Conservation (phyloP, 208 protist genomes). For the Crithidia sp. region DNA sequence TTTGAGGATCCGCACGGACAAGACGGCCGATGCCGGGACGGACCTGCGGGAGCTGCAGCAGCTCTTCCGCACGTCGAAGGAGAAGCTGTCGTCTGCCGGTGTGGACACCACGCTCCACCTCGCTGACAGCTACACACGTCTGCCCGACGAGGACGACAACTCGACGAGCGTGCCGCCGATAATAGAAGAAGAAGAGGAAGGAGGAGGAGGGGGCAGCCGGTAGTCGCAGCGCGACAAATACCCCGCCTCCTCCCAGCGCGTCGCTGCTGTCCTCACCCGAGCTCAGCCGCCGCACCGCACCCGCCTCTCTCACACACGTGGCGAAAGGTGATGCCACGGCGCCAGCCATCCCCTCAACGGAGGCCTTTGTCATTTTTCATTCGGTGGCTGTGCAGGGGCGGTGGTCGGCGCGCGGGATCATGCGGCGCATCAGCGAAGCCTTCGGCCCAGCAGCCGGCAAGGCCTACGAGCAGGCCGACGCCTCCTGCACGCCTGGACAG, state of each 20-base stretch:
- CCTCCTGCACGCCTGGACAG: slow-evolving; percentile 31
- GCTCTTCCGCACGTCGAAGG: slow-evolving; percentile 43
- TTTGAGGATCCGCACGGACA: slow-evolving; percentile 65
- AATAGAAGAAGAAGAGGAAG: too few species aligned
- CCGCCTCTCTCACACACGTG: slow-evolving; percentile 13
- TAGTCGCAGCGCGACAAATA: not conserved
- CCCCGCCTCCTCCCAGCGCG: not conserved
- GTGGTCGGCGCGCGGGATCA: slow-evolving; percentile 53
- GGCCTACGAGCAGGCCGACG: slow-evolving; percentile 38
- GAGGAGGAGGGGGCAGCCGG: too few species aligned
- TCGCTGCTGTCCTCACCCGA: not conserved
- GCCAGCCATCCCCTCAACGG: slow-evolving; percentile 18
- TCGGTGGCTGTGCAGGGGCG: slow-evolving; percentile 34
- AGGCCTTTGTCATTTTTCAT: slow-evolving; percentile 46
- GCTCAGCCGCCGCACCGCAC: not conserved
- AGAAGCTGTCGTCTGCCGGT: slow-evolving; percentile 17
- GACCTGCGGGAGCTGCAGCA: slow-evolving; percentile 56
- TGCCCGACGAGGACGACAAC: slow-evolving; percentile 26
- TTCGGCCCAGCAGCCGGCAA: slow-evolving; percentile 36
- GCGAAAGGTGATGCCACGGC: slow-evolving; percentile 28
- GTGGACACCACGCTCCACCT: slow-evolving; percentile 27
- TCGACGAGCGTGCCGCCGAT: not conserved
- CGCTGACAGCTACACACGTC: slow-evolving; percentile 27
- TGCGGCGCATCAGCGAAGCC: slow-evolving; percentile 41
- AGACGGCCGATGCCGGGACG: slow-evolving; percentile 63